Percentiles rank a stretch among this genome's conserved stretches.
phyloP scores from a whole-genome alignment of 768 basidiomycete genomes.

The Coprinopsis sp. region DNA sequence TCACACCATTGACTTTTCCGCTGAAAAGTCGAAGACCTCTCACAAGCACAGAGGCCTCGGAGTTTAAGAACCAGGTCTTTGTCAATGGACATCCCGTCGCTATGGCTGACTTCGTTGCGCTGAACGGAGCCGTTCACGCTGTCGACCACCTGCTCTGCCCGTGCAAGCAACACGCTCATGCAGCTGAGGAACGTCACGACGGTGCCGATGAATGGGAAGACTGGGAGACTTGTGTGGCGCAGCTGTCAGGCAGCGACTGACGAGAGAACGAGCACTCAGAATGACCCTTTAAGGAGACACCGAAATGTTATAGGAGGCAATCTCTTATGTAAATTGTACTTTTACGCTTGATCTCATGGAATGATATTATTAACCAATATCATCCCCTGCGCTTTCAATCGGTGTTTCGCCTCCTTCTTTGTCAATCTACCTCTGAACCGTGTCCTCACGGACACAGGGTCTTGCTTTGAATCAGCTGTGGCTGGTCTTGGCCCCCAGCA shows the following conservation, averaged over 20 bases:
- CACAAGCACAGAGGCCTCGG: constrained; percentile 23
- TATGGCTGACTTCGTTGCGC: constrained; percentile 42
- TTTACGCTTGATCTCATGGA: too few species aligned
- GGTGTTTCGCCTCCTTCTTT: too few species aligned
- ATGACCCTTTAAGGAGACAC: too few species aligned
- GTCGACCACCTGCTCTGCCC: constrained; percentile 40
- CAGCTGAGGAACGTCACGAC: constrained; percentile 2
- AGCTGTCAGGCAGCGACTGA: constrained; percentile 32
- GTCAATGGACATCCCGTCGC: constrained; percentile 36
- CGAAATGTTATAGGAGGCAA: too few species aligned
- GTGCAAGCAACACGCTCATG: constrained; percentile 15
- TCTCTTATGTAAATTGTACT: too few species aligned
- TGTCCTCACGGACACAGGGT: too few species aligned
- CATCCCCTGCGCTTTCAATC: too few species aligned
- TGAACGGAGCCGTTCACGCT: constrained; percentile 58
- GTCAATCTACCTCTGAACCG: too few species aligned
- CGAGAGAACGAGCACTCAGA: neutral
- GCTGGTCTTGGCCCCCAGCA: too few species aligned
- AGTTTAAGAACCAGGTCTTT: constrained; percentile 32
- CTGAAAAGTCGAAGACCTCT: constrained; percentile 44
- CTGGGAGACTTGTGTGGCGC: constrained; percentile 50
- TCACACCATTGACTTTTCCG: constrained; percentile 39
- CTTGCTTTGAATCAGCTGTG: too few species aligned
- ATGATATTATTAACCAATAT: too few species aligned
- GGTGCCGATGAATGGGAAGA: constrained; percentile 24